phyloP scores from a whole-genome alignment of 2,329 filamentous ascomycete species.

The Endoconidiophora polonica region DNA sequence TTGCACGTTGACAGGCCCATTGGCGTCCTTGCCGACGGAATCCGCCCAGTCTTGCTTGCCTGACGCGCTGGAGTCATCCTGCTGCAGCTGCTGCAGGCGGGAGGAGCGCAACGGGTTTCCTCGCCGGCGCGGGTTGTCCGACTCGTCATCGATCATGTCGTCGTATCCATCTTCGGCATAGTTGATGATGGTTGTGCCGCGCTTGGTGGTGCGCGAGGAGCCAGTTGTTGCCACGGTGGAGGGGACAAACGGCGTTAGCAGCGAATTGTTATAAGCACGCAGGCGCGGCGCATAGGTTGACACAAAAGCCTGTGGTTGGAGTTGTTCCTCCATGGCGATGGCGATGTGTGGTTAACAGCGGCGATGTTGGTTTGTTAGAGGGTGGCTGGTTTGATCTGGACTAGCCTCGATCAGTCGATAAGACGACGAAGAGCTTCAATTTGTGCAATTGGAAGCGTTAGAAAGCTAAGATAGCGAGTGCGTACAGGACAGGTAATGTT shows the following conservation, averaged over 20 bases:
- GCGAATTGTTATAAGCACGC: constrained; percentile 78
- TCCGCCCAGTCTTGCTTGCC: constrained; percentile 50
- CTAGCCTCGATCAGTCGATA: too few species aligned
- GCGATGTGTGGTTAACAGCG: not conserved
- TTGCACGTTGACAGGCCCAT: constrained; percentile 64
- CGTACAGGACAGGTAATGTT: too few species aligned
- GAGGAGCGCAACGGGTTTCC: constrained; percentile 73
- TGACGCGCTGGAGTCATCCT: constrained; percentile 45
- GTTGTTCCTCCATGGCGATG: constrained; percentile 8
- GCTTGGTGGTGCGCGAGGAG: constrained; percentile 75
- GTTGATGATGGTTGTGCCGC: constrained; percentile 90
- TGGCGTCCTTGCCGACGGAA: constrained; percentile 69
- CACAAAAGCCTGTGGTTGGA: constrained; percentile 64
- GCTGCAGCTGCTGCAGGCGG: constrained; percentile 26
- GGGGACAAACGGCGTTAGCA: constrained; percentile 70
- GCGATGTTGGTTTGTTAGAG: too few species aligned
- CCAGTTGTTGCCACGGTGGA: constrained; percentile 44
- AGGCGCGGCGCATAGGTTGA: constrained; percentile 84
- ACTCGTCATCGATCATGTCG: constrained; percentile 52
- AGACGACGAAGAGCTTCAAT: too few species aligned
- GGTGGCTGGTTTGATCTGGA: too few species aligned
- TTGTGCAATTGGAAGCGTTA: too few species aligned
- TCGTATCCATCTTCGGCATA: constrained; percentile 95
- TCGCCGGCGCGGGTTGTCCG: constrained; percentile 58
- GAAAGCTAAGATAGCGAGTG: too few species aligned